Evolutionary conservation across 305 asterid genomes (phyloP).

Genomic region (Withania somnifera): DNA sequence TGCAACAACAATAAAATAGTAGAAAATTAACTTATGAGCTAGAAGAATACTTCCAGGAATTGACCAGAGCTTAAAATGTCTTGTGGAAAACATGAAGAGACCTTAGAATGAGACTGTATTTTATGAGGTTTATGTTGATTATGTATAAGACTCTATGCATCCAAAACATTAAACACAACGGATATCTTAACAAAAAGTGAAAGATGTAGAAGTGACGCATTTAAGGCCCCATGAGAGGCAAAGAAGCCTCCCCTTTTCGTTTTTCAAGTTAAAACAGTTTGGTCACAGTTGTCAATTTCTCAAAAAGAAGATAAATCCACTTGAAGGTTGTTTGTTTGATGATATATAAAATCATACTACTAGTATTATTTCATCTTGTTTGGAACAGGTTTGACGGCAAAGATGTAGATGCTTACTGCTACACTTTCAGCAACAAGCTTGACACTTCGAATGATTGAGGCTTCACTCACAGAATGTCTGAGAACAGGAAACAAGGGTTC

Average conservation of each 20-base stretch:
- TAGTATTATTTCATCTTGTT: neutral
- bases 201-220: neutral
- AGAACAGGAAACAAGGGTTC: slow-evolving; percentile 16
- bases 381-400: neutral
- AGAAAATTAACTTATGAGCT: neutral
- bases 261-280: neutral
- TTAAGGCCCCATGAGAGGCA: neutral
- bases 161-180: neutral
- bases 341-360: neutral
- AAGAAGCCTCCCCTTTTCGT: neutral
- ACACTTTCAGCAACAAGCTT: slow-evolving; percentile 91
- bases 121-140: neutral
- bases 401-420: slow-evolving; percentile 52
- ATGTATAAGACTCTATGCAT: neutral
- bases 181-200: neutral
- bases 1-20: neutral
- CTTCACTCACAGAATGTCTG: slow-evolving; percentile 59
- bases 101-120: neutral
- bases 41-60: neutral
- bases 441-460: slow-evolving; percentile 52
- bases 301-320: neutral
- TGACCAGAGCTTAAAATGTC: neutral
- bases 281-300: neutral
- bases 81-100: neutral
- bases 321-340: neutral